Evolutionary conservation across 148 eudicot genomes (phyloP).

Genomic region (Beta vulgaris): DNA sequence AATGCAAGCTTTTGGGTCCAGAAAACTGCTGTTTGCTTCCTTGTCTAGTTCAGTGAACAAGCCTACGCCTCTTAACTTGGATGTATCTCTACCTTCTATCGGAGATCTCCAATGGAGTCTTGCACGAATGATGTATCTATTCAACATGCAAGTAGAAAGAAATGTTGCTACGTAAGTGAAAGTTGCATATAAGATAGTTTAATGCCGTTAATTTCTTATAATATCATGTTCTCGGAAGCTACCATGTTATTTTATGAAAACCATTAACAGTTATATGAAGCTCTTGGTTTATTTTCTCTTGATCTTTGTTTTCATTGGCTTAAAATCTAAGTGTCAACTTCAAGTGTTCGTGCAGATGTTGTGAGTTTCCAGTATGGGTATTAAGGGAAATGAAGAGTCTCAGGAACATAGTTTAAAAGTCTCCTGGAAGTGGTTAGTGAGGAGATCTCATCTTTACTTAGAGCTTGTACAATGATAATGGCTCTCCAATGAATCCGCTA

Average conservation of each 20-base stretch:
- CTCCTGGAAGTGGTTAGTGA: too few species aligned
- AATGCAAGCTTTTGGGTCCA: slow-evolving; percentile 34
- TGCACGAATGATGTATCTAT: slow-evolving; percentile 62
- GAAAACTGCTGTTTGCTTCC: slow-evolving; percentile 65
- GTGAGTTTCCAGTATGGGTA: neutral
- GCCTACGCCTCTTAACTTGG: slow-evolving; percentile 78
- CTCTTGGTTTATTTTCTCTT: neutral
- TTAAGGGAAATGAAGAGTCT: too few species aligned
- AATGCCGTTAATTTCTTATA: neutral
- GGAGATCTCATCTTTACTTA: too few species aligned
- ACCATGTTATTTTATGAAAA: neutral
- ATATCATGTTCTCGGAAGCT: neutral
- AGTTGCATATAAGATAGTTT: slow-evolving; percentile 16
- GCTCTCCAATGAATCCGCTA: too few species aligned
- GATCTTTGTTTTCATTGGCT: neutral
- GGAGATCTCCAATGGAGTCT: slow-evolving; percentile 72
- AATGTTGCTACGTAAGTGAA: slow-evolving; percentile 85
- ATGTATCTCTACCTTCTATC: slow-evolving; percentile 65
- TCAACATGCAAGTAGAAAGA: slow-evolving; percentile 88
- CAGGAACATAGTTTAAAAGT: too few species aligned
- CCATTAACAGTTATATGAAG: neutral
- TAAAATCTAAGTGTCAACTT: too few species aligned
- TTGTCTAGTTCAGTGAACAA: slow-evolving; percentile 65
- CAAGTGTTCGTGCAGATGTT: too few species aligned
- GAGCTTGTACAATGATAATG: too few species aligned